phyloP scores from a whole-genome alignment of 163 green algal genomes.

The Smithsoniella earleae region DNA sequence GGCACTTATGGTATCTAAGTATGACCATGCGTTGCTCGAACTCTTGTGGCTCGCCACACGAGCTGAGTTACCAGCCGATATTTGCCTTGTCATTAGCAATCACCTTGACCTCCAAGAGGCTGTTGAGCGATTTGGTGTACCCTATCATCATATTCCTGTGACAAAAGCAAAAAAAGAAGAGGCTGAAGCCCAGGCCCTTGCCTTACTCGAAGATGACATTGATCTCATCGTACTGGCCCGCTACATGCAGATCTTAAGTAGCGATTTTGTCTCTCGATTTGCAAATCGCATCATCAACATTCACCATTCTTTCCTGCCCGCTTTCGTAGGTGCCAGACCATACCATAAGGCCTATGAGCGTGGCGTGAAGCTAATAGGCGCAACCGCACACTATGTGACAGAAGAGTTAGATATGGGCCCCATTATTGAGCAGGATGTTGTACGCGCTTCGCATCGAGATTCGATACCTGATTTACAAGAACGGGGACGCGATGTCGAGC shows the following conservation, averaged over 20 bases:
- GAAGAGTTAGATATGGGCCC: too few species aligned
- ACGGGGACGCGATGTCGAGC: too few species aligned
- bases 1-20: too few species aligned
- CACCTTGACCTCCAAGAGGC: slow-evolving; percentile 49
- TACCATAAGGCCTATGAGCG: slow-evolving; percentile 67
- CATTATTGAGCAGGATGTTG: too few species aligned
- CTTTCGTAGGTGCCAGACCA: slow-evolving; percentile 53
- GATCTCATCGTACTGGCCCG: slow-evolving; percentile 65
- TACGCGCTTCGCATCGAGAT: too few species aligned
- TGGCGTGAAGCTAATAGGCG: too few species aligned
- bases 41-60: too few species aligned
- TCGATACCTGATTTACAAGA: too few species aligned
- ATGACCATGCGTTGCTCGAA: too few species aligned
- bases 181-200: slow-evolving; percentile 50
- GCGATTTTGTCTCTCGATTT: slow-evolving; percentile 57
- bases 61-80: too few species aligned
- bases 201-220: slow-evolving; percentile 47
- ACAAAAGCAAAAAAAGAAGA: slow-evolving; percentile 48
- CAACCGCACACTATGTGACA: too few species aligned
- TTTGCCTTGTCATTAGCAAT: slow-evolving; percentile 59
- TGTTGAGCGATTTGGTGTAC: slow-evolving; percentile 54
- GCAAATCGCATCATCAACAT: slow-evolving; percentile 73
- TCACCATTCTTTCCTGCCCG: slow-evolving; percentile 72
- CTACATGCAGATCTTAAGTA: slow-evolving; percentile 61
- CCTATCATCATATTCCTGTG: slow-evolving; percentile 39